Conservation (phyloP, 1,284 basidiomycete genomes). For the Gymnopus androsaceus region DNA sequence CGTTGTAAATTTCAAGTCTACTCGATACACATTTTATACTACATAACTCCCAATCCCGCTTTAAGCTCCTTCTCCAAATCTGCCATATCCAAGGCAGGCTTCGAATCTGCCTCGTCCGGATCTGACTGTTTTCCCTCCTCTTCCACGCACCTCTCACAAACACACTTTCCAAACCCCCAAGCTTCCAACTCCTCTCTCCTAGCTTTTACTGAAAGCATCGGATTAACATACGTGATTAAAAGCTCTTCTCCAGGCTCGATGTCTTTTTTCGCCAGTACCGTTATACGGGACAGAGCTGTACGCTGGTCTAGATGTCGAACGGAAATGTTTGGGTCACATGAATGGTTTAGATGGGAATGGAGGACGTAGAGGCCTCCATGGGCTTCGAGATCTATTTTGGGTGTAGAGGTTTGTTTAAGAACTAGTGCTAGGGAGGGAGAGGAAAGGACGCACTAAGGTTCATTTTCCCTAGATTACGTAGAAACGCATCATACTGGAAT, state of each 20-base stretch:
- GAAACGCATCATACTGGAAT: constrained; percentile 76
- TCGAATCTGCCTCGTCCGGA: constrained; percentile 21
- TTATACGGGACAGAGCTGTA: constrained; percentile 66
- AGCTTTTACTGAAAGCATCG: constrained; percentile 49
- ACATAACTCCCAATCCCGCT: constrained; percentile 50
- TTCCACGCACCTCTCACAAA: constrained; percentile 64
- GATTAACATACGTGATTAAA: constrained; percentile 79
- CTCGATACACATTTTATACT: no score
- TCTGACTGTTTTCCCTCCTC: constrained; percentile 36
- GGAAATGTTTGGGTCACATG: constrained; percentile 77
- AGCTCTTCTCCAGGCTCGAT: constrained; percentile 78
- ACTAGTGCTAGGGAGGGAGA: background rate
- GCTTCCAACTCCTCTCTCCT: constrained; percentile 64
- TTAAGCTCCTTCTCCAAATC: constrained; percentile 52
- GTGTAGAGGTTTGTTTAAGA: constrained; percentile 2
- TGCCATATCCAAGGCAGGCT: constrained; percentile 17
- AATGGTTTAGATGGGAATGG: constrained; percentile 88
- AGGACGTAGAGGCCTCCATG: constrained; percentile 86
- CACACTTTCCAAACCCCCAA: constrained; percentile 77
- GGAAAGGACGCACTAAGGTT: constrained; percentile 65
- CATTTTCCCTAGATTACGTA: constrained; percentile 78
- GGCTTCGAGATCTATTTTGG: constrained; percentile 71
- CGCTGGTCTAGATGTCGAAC: constrained; percentile 71
- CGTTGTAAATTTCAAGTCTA: no score
- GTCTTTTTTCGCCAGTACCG: constrained; percentile 64